Evolutionary conservation across 345 rosid genomes (phyloP).

Genomic region (Lepidium aucheri): DNA sequence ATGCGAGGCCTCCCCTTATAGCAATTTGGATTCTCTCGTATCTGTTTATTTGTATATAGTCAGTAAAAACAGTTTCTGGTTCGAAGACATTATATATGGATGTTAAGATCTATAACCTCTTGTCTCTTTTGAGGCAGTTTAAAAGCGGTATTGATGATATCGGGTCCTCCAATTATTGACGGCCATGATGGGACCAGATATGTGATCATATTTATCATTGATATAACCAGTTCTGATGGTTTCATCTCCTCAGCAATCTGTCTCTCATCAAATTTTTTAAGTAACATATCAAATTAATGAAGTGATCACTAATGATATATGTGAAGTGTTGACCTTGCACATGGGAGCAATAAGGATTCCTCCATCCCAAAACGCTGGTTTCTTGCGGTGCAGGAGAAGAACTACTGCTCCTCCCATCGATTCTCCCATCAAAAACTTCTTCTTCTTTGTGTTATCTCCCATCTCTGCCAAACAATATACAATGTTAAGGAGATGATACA

Average conservation of each 20-base stretch:
- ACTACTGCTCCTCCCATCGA: constrained; percentile 92
- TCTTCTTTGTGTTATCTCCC: constrained; percentile 49
- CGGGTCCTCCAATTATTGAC: constrained; percentile 33
- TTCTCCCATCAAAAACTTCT: constrained; percentile 70
- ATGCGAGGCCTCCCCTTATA: constrained; percentile 65
- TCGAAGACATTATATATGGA: not conserved
- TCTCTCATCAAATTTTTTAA: constrained; percentile 6
- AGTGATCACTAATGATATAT: not conserved
- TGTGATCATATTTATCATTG: constrained; percentile 31
- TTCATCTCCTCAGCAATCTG: constrained; percentile 62
- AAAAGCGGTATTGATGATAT: constrained; percentile 51
- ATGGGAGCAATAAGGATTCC: constrained; percentile 78
- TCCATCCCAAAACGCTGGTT: constrained; percentile 70
- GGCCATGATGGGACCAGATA: constrained; percentile 60
- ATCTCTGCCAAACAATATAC: constrained; percentile 30
- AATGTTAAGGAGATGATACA: no score
- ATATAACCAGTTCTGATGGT: constrained; percentile 39
- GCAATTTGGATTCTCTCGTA: constrained; percentile 59
- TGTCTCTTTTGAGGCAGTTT: constrained; percentile 54
- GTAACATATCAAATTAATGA: no score
- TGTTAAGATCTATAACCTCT: constrained; percentile 32
- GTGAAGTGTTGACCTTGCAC: constrained; percentile 55
- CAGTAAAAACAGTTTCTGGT: not conserved
- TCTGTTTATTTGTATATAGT: constrained; percentile 22
- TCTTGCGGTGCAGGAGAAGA: constrained; percentile 57